A percentile compares a stretch with the other conserved stretches of the same genome.
phyloP scores from a whole-genome alignment of 257 asterid species.

The Capsicum pubescens region DNA sequence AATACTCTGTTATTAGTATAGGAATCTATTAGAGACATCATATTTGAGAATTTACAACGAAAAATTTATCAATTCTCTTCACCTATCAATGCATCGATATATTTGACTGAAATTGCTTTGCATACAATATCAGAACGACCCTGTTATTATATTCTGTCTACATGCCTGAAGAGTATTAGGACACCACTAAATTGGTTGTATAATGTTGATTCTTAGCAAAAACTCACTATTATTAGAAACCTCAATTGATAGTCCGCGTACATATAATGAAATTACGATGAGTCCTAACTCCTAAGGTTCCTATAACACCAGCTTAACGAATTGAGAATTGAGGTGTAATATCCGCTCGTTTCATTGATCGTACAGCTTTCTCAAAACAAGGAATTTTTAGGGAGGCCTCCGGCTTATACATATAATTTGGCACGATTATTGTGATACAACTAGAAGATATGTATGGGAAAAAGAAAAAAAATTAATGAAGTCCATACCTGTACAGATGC shows the following conservation, averaged over 20 bases:
- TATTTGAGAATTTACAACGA: neutral
- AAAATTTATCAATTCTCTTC: neutral
- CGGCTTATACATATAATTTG: neutral
- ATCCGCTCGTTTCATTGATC: neutral
- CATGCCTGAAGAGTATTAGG: neutral
- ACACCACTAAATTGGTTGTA: neutral
- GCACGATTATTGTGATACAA: neutral
- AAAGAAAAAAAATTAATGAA: neutral
- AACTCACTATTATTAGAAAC: too few relatives aligned
- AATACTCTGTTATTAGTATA: slow-evolving; percentile 47
- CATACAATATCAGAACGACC: too few relatives aligned
- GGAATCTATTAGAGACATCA: neutral
- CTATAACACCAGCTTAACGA: neutral
- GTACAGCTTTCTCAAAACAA: too few relatives aligned
- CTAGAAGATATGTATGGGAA: neutral
- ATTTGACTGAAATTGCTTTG: neutral
- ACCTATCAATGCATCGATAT: neutral
- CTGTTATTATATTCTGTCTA: neutral
- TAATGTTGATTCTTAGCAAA: too few relatives aligned
- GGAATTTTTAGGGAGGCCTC: too few relatives aligned
- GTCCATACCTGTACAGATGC: slow-evolving; percentile 62
- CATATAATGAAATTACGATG: neutral
- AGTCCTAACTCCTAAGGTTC: neutral
- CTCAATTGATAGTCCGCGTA: neutral
- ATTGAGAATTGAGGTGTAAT: neutral